Conservation (phyloP, 2,329 filamentous ascomycete species). For the Pseudocercospora vitis region DNA sequence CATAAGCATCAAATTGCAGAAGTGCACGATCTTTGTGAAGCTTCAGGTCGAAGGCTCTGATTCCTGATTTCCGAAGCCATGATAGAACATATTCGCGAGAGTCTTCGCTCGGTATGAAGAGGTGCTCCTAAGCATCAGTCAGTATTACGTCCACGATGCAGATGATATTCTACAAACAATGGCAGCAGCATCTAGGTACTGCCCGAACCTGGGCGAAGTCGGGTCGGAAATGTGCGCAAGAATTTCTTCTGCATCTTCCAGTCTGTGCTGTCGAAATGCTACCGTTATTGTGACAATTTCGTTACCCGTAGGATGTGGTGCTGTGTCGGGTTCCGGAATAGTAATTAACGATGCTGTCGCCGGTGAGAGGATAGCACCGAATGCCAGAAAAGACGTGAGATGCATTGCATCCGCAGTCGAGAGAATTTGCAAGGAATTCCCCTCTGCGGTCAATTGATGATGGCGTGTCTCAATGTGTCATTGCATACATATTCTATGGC, state of each 20-base stretch:
- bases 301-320: no score
- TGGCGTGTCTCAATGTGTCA: no score
- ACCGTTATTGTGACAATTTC: background rate
- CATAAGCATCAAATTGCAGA: background rate
- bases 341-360: no score
- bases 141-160: no score
- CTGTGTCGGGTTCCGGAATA: no score
- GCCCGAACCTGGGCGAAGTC: background rate
- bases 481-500: no score
- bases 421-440: no score
- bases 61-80: background rate
- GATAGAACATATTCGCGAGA: background rate
- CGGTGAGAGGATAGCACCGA: no score
- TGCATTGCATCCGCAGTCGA: no score
- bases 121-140: background rate
- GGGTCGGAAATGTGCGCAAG: background rate
- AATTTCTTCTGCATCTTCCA: background rate
- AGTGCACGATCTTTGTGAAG: background rate
- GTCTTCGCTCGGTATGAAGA: background rate
- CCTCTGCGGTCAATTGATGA: no score
- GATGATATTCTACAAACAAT: background rate
- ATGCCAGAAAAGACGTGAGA: no score
- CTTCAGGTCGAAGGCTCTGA: background rate
- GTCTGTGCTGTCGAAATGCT: background rate
- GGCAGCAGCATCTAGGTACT: background rate